These are phyloP conservation scores for Talaromyces sp. DNA, from an alignment of 2,329 filamentous ascomycete genomes.

Conservation along the genomic window DNA sequence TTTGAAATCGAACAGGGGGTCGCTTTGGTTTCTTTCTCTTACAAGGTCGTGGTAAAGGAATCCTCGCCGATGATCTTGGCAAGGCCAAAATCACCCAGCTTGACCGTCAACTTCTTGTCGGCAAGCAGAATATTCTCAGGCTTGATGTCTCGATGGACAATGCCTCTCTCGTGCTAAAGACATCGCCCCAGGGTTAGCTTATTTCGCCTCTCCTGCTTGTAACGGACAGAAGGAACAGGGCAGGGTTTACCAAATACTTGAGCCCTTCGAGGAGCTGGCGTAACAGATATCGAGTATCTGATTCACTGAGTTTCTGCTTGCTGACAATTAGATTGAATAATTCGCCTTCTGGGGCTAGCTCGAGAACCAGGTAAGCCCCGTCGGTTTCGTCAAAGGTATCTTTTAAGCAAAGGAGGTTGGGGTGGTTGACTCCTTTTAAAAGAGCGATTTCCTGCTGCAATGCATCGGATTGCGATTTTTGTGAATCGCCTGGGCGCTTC, in stretches of 20 bases:
- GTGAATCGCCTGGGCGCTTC: slow-evolving; percentile 78
- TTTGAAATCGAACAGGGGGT: too few relatives aligned
- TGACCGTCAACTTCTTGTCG: slow-evolving; percentile 82
- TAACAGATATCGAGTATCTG: slow-evolving; percentile 84
- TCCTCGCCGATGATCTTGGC: slow-evolving; percentile 99
- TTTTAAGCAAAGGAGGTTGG: slow-evolving; percentile 88
- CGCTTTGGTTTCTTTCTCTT: slow-evolving; percentile 35
- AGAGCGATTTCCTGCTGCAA: slow-evolving; percentile 96
- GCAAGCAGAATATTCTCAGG: slow-evolving; percentile 92
- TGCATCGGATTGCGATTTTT: slow-evolving; percentile 79
- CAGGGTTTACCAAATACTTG: slow-evolving; percentile 81
- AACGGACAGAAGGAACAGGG: background rate
- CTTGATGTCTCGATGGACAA: slow-evolving; percentile 97
- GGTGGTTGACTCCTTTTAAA: slow-evolving; percentile 94
- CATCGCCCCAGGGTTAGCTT: slow-evolving; percentile 2
- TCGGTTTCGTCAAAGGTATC: slow-evolving; percentile 92
- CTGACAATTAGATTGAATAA: slow-evolving; percentile 93
- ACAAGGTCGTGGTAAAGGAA: slow-evolving; percentile 94
- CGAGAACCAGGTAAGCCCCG: slow-evolving; percentile 86
- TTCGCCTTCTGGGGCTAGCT: slow-evolving; percentile 89
- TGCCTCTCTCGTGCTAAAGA: slow-evolving; percentile 88
- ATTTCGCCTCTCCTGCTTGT: background rate
- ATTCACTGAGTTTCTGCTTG: slow-evolving; percentile 84
- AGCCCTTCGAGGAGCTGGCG: slow-evolving; percentile 88
- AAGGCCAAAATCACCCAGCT: slow-evolving; percentile 93